These are phyloP conservation scores for Paecilomyces fulvus DNA, from an alignment of 2,329 filamentous ascomycete species.

Conservation along the genomic window DNA sequence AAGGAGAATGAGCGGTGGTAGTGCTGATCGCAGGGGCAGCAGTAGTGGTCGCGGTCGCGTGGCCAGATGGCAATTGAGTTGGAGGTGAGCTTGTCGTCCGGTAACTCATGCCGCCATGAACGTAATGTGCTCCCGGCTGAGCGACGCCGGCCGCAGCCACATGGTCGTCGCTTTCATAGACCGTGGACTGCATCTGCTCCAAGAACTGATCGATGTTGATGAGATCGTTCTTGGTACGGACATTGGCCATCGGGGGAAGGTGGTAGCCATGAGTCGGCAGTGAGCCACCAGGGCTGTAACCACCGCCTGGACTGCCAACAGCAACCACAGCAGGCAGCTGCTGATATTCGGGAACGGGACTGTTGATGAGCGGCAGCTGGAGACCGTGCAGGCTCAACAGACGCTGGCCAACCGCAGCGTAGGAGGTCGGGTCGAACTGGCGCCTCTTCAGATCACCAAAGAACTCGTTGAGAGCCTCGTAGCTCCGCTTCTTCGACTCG, in stretches of 20 bases:
- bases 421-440: constrained; percentile 81
- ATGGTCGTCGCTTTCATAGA: constrained; percentile 85
- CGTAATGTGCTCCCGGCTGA: constrained; percentile 61
- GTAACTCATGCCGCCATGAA: constrained; percentile 44
- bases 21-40: constrained; percentile 30
- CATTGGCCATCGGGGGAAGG: constrained; percentile 74
- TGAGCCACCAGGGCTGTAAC: constrained; percentile 48
- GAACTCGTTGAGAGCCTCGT: constrained; percentile 85
- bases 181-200: constrained; percentile 90
- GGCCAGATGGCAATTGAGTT: constrained; percentile 33
- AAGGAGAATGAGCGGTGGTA: constrained; percentile 36
- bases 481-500: constrained; percentile 73
- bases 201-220: constrained; percentile 91
- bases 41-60: constrained; percentile 30
- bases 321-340: constrained; percentile 46
- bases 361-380: constrained; percentile 52
- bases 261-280: constrained; percentile 72
- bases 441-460: constrained; percentile 89
- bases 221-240: constrained; percentile 88
- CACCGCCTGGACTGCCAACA: constrained; percentile 44
- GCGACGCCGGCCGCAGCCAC: constrained; percentile 71
- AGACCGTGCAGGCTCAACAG: constrained; percentile 72
- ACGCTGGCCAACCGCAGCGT: constrained; percentile 81
- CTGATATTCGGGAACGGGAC: constrained; percentile 46
- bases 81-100: constrained; percentile 51